phyloP scores from a whole-genome alignment of 306 rosid species.

The Arachis stenosperma region DNA sequence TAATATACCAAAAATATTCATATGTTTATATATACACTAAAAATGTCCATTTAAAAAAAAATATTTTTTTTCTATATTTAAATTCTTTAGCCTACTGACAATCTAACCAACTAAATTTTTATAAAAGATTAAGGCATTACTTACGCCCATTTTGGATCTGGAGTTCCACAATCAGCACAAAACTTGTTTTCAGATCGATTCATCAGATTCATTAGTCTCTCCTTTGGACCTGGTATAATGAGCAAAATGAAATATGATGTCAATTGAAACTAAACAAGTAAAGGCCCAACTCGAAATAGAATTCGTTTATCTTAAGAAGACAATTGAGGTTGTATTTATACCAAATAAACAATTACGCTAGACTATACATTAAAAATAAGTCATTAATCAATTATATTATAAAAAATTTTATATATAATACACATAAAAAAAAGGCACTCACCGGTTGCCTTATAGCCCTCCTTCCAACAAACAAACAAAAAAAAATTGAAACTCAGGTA shows the following conservation, averaged over 20 bases:
- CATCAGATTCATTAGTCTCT: constrained; percentile 62
- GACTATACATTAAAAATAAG: no score
- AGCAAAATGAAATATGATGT: constrained; percentile 16
- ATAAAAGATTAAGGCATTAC: constrained; percentile 32
- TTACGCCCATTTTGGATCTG: constrained; percentile 98
- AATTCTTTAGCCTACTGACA: background rate
- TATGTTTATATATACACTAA: no score
- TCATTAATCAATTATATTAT: no score
- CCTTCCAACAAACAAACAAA: constrained; percentile 55
- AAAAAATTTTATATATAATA: no score
- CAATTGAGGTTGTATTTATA: constrained; percentile 6
- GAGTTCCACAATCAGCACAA: constrained; percentile 94
- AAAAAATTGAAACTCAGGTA: no score
- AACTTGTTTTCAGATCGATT: constrained; percentile 55
- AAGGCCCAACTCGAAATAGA: background rate
- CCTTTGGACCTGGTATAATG: constrained; percentile 58
- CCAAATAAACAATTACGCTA: background rate
- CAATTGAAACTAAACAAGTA: constrained; percentile 1
- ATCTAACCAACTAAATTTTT: constrained; percentile 4
- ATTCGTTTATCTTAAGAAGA: background rate
- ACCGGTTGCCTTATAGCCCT: constrained; percentile 74
- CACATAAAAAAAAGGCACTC: constrained; percentile 40
- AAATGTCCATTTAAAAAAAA: no score
- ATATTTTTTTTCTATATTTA: no score
- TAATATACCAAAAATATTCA: no score